These are phyloP conservation scores for Pseudogymnoascus sp. DNA, from an alignment of 2,329 filamentous ascomycete species.

Conservation along the genomic window DNA sequence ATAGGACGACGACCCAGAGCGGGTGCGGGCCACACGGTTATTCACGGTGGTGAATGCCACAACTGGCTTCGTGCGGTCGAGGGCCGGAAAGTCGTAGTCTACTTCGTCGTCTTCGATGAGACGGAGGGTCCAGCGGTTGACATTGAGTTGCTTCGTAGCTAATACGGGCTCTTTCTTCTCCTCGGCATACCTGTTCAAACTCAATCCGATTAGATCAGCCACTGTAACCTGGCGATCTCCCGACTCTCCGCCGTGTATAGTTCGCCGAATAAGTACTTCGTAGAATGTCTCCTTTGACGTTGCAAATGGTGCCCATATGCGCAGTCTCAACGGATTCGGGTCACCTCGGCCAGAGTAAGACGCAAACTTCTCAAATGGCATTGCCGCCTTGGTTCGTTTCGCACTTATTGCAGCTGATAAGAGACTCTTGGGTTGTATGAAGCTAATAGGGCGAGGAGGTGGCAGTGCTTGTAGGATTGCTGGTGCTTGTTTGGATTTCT, in stretches of 20 bases:
- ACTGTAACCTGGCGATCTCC: constrained; percentile 59
- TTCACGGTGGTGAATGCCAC: constrained; percentile 66
- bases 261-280: constrained; percentile 63
- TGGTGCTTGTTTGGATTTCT: constrained; percentile 50
- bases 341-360: constrained; percentile 71
- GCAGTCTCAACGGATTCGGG: constrained; percentile 64
- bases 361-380: constrained; percentile 70
- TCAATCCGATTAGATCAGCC: constrained; percentile 72
- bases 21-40: constrained; percentile 51
- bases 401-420: constrained; percentile 65
- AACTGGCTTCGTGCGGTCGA: constrained; percentile 67
- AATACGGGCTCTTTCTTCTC: constrained; percentile 65
- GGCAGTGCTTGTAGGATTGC: constrained; percentile 58
- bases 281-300: constrained; percentile 55
- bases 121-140: constrained; percentile 74
- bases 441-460: constrained; percentile 59
- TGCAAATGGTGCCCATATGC: constrained; percentile 69
- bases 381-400: constrained; percentile 58
- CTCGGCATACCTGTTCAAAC: constrained; percentile 69
- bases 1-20: constrained; percentile 67
- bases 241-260: constrained; percentile 59
- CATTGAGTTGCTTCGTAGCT: constrained; percentile 57
- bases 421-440: constrained; percentile 55
- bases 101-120: constrained; percentile 82
- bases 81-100: constrained; percentile 74